phyloP scores from a whole-genome alignment of 495 filamentous ascomycete genomes.

The Penicillium paxilli region DNA sequence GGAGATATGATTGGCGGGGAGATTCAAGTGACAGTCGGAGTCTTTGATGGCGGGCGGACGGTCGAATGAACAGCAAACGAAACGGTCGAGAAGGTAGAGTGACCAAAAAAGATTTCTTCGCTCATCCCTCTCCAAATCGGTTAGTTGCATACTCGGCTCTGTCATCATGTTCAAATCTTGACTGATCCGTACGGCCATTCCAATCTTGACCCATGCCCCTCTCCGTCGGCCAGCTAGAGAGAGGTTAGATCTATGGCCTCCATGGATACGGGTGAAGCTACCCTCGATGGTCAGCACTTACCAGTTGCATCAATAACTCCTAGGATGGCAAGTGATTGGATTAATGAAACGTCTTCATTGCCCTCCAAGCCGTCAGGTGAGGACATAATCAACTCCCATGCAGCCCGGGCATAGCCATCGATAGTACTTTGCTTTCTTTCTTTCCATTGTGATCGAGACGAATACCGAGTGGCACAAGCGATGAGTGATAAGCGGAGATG shows the following conservation, averaged over 20 bases:
- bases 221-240: conserved; percentile 23
- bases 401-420: conserved; percentile 24
- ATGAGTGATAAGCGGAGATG: conserved; percentile 28
- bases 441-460: conserved; percentile 19
- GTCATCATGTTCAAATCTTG: conserved; percentile 32
- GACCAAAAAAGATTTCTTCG: conserved; percentile 35
- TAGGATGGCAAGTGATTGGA: conserved; percentile 29
- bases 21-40: conserved; percentile 19
- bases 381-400: conserved; percentile 28
- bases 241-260: not conserved
- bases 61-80: conserved; percentile 29
- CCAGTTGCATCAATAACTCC: conserved; percentile 33
- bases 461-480: conserved; percentile 30
- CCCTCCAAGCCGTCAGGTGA: conserved; percentile 14
- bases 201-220: conserved; percentile 34
- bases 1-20: conserved; percentile 15
- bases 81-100: conserved; percentile 32
- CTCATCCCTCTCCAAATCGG: conserved; percentile 26
- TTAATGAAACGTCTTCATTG: conserved; percentile 20
- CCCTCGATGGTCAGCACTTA: conserved; percentile 9
- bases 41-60: conserved; percentile 29
- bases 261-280: not conserved
- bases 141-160: conserved; percentile 19
- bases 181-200: conserved; percentile 29
- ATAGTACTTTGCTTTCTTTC: conserved; percentile 20